These are phyloP conservation scores for Magnusiomyces ingens DNA, from an alignment of 1,139 yeast genomes.

Conservation along the genomic window DNA sequence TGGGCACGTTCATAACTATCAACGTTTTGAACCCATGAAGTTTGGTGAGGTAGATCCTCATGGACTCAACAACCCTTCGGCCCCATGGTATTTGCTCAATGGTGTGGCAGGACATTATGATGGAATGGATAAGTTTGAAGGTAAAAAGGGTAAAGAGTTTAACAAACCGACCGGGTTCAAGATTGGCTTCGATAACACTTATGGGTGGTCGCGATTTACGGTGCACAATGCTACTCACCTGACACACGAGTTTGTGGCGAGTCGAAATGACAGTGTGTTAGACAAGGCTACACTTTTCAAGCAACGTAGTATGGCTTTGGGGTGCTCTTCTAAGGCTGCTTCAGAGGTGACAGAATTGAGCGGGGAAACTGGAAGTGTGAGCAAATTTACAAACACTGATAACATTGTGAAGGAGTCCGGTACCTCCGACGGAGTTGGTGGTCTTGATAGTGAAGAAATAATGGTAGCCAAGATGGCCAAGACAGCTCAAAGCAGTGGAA, in stretches of 20 bases:
- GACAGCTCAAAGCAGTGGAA: too few species aligned
- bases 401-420: too few species aligned
- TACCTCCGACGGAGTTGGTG: too few species aligned
- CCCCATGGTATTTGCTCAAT: constrained; percentile 30
- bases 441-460: too few species aligned
- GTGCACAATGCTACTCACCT: constrained; percentile 47
- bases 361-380: too few species aligned
- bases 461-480: too few species aligned
- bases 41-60: constrained; percentile 23
- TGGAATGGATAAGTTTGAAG: constrained; percentile 23
- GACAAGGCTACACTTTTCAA: constrained; percentile 28
- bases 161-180: neutral
- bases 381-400: too few species aligned
- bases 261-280: constrained; percentile 38
- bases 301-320: constrained; percentile 8
- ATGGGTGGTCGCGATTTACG: constrained; percentile 35
- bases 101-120: constrained; percentile 31
- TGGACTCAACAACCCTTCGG: constrained; percentile 27
- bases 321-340: too few species aligned
- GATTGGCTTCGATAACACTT: constrained; percentile 19
- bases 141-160: constrained; percentile 9
- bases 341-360: too few species aligned
- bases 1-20: constrained; percentile 31
- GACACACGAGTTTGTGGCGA: constrained; percentile 37
- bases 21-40: constrained; percentile 25